A percentile compares a stretch with the other conserved stretches of the same genome.
Evolutionary conservation across 208 protist genomes (phyloP).

Genomic region (Histomonas meleagridis): DNA sequence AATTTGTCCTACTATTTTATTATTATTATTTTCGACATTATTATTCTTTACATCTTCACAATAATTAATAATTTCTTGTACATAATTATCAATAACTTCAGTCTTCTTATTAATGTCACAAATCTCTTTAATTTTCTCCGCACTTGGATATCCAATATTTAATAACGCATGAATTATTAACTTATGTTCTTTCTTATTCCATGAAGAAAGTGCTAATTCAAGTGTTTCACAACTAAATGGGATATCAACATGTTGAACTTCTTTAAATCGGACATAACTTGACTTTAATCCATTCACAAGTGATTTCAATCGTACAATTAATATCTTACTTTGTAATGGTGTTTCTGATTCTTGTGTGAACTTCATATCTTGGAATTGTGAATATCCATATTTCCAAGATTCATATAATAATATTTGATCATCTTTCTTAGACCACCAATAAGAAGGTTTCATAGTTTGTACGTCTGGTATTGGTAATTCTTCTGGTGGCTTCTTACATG

Average conservation of each 20-base stretch:
- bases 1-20: background rate
- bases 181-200: background rate
- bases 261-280: background rate
- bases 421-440: background rate
- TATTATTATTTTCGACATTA: too few relatives aligned
- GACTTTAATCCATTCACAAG: background rate
- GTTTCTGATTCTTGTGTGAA: background rate
- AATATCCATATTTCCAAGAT: background rate
- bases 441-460: background rate
- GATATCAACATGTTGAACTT: background rate
- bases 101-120: background rate
- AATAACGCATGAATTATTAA: background rate
- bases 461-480: background rate
- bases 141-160: background rate
- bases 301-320: background rate
- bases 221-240: constrained; percentile 11
- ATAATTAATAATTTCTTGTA: background rate
- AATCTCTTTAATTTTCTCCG: background rate
- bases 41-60: background rate
- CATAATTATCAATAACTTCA: background rate
- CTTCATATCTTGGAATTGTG: background rate
- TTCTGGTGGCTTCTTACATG: background rate
- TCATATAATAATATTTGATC: background rate
- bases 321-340: background rate
- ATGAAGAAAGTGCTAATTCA: background rate